Base-by-base conservation (phyloP, 1,284 basidiomycete species). In the Apiotrichum sp. region DNA sequence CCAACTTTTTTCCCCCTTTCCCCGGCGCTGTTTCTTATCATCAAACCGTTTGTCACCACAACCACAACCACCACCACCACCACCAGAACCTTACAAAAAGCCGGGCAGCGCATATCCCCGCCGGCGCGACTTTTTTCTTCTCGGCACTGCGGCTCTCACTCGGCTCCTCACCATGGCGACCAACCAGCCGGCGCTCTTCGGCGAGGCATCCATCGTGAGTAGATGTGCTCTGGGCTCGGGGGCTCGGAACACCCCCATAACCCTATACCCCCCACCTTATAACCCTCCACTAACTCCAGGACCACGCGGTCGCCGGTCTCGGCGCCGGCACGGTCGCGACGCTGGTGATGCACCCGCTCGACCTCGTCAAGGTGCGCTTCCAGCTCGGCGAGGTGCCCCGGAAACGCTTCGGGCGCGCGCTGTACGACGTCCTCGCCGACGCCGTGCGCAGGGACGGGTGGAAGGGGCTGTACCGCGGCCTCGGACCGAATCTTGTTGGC, bases 261-360 rank as follows among this genome's bases (percentile, higher is more conserved):
- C 22, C 22, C 22, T 22, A 29, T 29, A 29, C 2, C 29, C 29
- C 29, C 29, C 29, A 29, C 29, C 29, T 29, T 16, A 41, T 16
- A 34, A 13, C 29, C 29, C 3, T 29, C 2, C 13, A 22, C 31
- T 14, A 36, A 11, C 48, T 8, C 29, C 52, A 75, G 72, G 93
- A 98, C 75, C 93, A 98, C 84, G 93, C 95, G 22, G 83, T 86
- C 53, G 90, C 92, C 45, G 95, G 96, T 54, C 84, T 98, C 56
- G 88, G 89, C 45, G 95, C 95, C 36, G 96, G 95, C 46, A 85
- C 92, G 54, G 86, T 88, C 62, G 89, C 93, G 32, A 93, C 93
- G 48, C 80, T 98, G 40, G 93, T 90, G 75, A 96, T 98, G 91
- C 93, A 98, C 74, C 96, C 96, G 4, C 82, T 99, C 42, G 96